Percentiles rank a stretch among this genome's conserved stretches.
Conservation (phyloP, 345 rosid species). For the Anacardium occidentale region DNA sequence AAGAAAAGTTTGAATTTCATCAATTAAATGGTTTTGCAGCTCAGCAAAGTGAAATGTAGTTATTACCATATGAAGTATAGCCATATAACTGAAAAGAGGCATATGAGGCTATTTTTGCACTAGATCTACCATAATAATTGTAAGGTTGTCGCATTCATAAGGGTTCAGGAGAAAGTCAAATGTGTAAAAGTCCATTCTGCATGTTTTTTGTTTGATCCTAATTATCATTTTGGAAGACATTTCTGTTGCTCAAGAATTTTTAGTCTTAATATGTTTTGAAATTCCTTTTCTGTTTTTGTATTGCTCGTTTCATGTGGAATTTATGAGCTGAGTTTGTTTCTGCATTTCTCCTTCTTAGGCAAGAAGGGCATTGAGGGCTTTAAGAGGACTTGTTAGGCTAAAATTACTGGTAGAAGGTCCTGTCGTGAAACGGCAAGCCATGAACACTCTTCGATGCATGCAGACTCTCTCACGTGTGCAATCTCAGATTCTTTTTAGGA, state of each 20-base stretch:
- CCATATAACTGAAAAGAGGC: background rate
- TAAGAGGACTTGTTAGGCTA: constrained; percentile 84
- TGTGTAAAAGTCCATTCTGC: background rate
- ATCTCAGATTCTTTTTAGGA: constrained; percentile 74
- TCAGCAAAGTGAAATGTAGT: constrained; percentile 5
- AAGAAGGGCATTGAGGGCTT: constrained; percentile 73
- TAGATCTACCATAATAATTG: background rate
- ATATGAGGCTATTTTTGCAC: background rate
- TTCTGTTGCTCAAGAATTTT: background rate
- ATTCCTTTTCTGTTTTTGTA: background rate
- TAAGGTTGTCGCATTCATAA: background rate
- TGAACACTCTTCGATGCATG: constrained; percentile 74
- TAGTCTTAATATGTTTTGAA: background rate
- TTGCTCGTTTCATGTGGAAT: background rate
- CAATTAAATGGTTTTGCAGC: background rate
- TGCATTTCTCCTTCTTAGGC: constrained; percentile 50
- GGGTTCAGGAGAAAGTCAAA: background rate
- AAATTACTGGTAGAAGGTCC: constrained; percentile 81
- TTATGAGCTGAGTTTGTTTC: constrained; percentile 5
- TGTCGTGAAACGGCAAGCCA: constrained; percentile 79
- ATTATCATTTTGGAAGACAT: background rate
- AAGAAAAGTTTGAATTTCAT: background rate
- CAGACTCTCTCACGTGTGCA: constrained; percentile 88
- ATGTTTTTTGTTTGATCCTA: background rate
- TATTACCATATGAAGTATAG: background rate